Conservation (phyloP, 768 basidiomycete species). For the Boletus sp. region DNA sequence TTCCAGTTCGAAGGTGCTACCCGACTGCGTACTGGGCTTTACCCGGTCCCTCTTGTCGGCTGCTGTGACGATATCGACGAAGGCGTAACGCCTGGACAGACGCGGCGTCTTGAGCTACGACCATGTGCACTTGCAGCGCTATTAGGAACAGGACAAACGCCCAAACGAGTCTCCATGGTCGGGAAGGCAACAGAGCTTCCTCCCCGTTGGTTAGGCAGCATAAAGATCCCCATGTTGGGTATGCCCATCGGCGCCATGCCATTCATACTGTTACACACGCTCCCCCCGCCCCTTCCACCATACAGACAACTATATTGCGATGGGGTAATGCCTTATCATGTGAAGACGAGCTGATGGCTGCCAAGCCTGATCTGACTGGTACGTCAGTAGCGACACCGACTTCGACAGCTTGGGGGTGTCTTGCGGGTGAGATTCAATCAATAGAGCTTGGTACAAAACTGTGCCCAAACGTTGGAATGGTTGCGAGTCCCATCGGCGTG, state of each 20-base stretch:
- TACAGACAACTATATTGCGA: constrained; percentile 21
- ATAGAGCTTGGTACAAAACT: not conserved
- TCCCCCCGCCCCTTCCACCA: constrained; percentile 37
- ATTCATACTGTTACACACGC: constrained; percentile 43
- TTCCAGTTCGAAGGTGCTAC: constrained; percentile 65
- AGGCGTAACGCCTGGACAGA: constrained; percentile 29
- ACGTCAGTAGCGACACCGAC: constrained; percentile 29
- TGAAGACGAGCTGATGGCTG: constrained; percentile 28
- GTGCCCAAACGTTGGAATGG: constrained; percentile 22
- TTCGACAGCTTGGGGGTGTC: constrained; percentile 11
- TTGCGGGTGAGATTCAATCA: not conserved
- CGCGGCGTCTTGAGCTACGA: constrained; percentile 29
- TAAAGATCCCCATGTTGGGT: constrained; percentile 38
- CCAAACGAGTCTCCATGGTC: constrained; percentile 65
- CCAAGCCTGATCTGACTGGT: constrained; percentile 20
- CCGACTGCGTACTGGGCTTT: constrained; percentile 23
- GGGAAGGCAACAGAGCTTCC: constrained; percentile 52
- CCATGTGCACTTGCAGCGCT: constrained; percentile 21
- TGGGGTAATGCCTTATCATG: constrained; percentile 28
- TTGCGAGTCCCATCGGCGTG: constrained; percentile 16
- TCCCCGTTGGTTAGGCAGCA: constrained; percentile 38
- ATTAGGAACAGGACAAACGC: constrained; percentile 24
- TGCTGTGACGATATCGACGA: constrained; percentile 16
- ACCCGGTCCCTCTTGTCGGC: constrained; percentile 12
- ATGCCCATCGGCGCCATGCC: constrained; percentile 38